Evolutionary conservation across 768 basidiomycete species (phyloP), one percentile per base, ranked within the genome.

Genomic region (Lactarius psammicola): DNA sequence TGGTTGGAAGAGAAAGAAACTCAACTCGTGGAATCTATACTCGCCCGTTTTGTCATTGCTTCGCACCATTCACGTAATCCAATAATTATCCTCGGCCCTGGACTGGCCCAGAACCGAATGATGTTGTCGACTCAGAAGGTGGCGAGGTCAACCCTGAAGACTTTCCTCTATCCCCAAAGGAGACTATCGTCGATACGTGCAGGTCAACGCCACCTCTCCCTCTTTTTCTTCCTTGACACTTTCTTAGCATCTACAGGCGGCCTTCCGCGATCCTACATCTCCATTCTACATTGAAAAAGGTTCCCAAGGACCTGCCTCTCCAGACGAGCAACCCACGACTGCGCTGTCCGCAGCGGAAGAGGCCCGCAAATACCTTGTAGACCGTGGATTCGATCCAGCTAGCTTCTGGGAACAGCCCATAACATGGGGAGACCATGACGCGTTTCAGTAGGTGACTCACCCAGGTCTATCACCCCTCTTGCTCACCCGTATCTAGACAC

Each of bases 401-500:
- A 88, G 87, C n/a, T 85, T 92, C 62, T 90, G 87, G 86, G 87
- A 90, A 71, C 90, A 92, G 72, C 78, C 76, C 17, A 82, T 92
- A n/a, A 85, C 81, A 0, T 92, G 90, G 90, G 90, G 90, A 59
- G 87, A 92, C 68, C 86, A 88, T 34, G 90, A 92, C 70, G 78
- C 90, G 0, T 90, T 91, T 72, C 86, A 87, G 90, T 90, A 73
- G 51, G 88, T 80, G 26, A 20, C 20, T 34, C 44, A 23, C 11
- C 11, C 23, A n/a, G 6, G 23, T 17, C 9, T 15, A 26, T 8
- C 34, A n/a, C 20, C 31, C 31, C 49, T 23, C 31, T 18, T 33
- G 44, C n/a, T 54, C 20, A 66, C 31, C n/a, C 15, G 49, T 59
- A 17, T 65, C 44, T 59, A 92, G 90, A 72, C 90, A 92, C 70